Evolutionary conservation across 345 rosid species (phyloP), one percentile per base, ranked within the genome.

Genomic region (Sapria himalayana): DNA sequence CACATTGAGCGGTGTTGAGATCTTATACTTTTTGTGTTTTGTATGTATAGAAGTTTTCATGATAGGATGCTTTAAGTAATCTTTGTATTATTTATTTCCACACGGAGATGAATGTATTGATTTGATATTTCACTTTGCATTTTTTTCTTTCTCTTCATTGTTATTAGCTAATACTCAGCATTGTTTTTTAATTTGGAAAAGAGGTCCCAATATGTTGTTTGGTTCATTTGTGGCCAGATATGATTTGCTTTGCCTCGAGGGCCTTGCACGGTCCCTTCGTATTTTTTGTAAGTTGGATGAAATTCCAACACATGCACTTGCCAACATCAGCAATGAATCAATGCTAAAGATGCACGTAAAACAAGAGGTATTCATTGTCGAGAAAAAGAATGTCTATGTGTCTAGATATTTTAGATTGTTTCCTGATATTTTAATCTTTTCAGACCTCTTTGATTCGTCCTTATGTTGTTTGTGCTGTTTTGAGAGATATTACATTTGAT

Each of bases 161-260:
- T 18, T 9, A 33, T n/a, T 19, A 37, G 5, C 19, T 25, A n/a
- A 10, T 5, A n/a, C 43, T 37, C 7, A 7, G 18, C 33, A 24
- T 25, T 24, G 11, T 2, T 10, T 3, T 19, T 24, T 4, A 31
- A 43, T 9, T 25, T 19, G 17, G 38, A 9, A 25, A 39, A 9
- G 16, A 19, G 33, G 32, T 24, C 32, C 33, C 52, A 9, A 8
- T 3, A 7, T 5, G 12, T 39, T 19, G 4, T 39, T 37, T 39
- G 16, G 9, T 23, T 40, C 24, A 11, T 3, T 38, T 23, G 4
- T 43, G 32, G 19, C 50, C 67, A 89, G 98, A 60, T 79, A 79
- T 9, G 98, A 89, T 70, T 67, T 89, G 55, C 93, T 89, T 25
- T 89, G 93, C 64, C 84, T 78, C 6, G 94, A 82, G 68, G 98